Base-by-base conservation (phyloP, 108 stramenopile genomes). In the Nannochloropsis gaditana region DNA sequence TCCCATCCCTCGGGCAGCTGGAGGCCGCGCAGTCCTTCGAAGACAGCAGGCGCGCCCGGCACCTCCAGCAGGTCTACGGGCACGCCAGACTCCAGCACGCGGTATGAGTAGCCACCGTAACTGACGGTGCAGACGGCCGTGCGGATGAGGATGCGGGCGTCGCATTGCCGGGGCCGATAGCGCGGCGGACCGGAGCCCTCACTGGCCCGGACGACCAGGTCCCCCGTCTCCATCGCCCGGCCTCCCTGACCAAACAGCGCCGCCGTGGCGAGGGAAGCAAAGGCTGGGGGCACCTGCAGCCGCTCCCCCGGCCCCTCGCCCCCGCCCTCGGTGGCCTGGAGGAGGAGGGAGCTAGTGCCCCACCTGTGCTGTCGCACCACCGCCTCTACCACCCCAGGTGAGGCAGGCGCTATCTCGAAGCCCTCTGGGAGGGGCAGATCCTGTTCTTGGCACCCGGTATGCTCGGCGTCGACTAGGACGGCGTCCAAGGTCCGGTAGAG, bases 361-460 rank as follows among this genome's bases (percentile, higher is more conserved):
- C 59, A 73, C n/a, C 19, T 73, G 59, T 73, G 59, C 19, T 6
- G 59, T 8, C n/a, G 15, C 59, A 73, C 59, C 59, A 73, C 59
- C 59, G 4, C 59, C n/a, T 73, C 19, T 15, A 73, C n/a, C 2
- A 73, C 59, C 19, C n/a, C 59, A n/a, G 15, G 19, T 15, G 15
- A 73, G 59, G 59, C 59, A 73, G 59, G 59, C 19, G n/a, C 59
- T n/a, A 73, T 73, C 59, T 73, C 59, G n/a, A n/a, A 73, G 5
- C 59, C 59, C 4, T 73, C 59, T 73, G 59, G 59, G 59, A 73
- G 59, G 59, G 59, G 8, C 4, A 73, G 59, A 73, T 15, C 19
- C 59, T 15, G 3, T 15, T 73, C n/a, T n/a, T 73, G 59, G 59
- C 59, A 73, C 59, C 59, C 59, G 15, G 59, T 73, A n/a, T 73